Evolutionary conservation across 768 basidiomycete species (phyloP).

Genomic region (Neoboletus brunneissimus): DNA sequence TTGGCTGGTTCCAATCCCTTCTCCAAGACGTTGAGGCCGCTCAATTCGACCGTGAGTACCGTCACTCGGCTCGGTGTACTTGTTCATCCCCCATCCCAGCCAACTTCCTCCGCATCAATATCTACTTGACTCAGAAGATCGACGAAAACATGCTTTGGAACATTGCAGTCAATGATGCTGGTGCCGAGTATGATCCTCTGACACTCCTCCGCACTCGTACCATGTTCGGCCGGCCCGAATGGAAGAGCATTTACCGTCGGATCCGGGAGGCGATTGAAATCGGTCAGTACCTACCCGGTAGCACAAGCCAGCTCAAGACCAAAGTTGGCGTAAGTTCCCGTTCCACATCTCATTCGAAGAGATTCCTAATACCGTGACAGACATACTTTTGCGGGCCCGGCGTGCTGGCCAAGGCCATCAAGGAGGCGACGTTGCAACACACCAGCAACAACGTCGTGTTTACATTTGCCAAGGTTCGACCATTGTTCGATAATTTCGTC

Average conservation of each 20-base stretch:
- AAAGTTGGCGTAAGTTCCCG: constrained; percentile 68
- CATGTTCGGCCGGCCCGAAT: constrained; percentile 90
- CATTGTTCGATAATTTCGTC: constrained; percentile 8
- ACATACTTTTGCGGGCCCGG: constrained; percentile 90
- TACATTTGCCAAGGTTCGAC: constrained; percentile 75
- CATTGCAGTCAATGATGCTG: constrained; percentile 83
- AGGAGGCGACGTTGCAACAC: constrained; percentile 60
- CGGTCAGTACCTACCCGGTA: constrained; percentile 79
- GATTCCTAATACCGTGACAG: constrained; percentile 33
- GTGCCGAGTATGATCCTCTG: constrained; percentile 83
- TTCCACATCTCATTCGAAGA: background rate
- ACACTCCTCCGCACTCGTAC: constrained; percentile 87
- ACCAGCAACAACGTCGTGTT: constrained; percentile 62
- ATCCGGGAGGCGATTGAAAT: constrained; percentile 77
- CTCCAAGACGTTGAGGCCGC: constrained; percentile 86
- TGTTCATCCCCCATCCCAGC: constrained; percentile 44
- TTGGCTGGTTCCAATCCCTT: constrained; percentile 94
- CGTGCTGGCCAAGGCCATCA: constrained; percentile 71
- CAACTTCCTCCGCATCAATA: constrained; percentile 89
- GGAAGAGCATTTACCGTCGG: constrained; percentile 74
- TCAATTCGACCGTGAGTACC: constrained; percentile 78
- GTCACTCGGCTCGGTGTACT: background rate
- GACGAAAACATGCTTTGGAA: constrained; percentile 88
- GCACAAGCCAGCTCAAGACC: constrained; percentile 74
- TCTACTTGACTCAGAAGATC: constrained; percentile 87